Base-by-base conservation (phyloP, 352 stramenopile genomes). In the Phytopythium ostracodes region DNA sequence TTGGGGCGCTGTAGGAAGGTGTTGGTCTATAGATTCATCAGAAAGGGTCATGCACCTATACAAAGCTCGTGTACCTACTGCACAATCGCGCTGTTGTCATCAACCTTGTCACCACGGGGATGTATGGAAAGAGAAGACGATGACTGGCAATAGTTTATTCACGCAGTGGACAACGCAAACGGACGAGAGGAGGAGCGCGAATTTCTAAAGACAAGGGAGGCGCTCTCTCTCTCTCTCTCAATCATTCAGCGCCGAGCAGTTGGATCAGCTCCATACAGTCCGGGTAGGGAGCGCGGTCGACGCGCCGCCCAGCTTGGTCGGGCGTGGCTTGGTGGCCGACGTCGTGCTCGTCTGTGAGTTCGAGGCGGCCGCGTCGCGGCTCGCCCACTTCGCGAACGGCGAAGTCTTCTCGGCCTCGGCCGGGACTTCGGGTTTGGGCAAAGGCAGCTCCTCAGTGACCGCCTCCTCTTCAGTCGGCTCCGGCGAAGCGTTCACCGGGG, bases 231-330 rank as follows among this genome's bases (percentile, higher is more conserved):
- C 40, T 11, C 42, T 49, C 20, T 22, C 15, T 11, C 20, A 12
- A 20, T 44, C 3, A 4, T 5, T 38, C 20, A 4, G 40, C 3
- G 40, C 15, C 2, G n/a, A 5, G 42, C 20, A 27, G 2, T 14
- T 15, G 27, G 20, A 18, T 62, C 73, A 87, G 59, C 68, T 87
- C 77, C 77, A 87, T 22, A 83, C 66, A 62, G 75, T 84, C 43
- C 77, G 77, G 12, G 77, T 84, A 9, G 77, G 77, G 44, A 87
- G 53, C 38, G 50, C 57, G 4, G 67, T 66, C 12, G 73, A 73
- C 9, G 73, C 70, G 18, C 58, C 63, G 25, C 66, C 63, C 11
- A 59, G 47, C 46, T 65, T 67, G n/a, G 73, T 55, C 15, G 68
- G 54, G 4, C 12, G 24, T 1, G 9, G n/a, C 22, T 49, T 59